phyloP scores from a whole-genome alignment of 495 filamentous ascomycete species.

The Tuber indicum region DNA sequence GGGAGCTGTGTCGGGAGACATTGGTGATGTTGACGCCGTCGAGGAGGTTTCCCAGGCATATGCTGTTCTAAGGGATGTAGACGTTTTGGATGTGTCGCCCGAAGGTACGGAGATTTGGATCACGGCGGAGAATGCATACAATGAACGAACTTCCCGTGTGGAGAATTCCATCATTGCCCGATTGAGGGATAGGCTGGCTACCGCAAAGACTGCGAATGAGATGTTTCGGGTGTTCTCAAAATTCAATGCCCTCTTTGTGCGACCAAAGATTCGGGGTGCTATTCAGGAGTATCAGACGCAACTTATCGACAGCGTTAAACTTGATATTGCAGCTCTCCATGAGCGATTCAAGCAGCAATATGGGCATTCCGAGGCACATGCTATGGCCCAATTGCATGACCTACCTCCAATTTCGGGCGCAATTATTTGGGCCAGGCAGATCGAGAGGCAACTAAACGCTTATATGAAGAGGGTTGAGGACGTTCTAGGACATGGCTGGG shows the following conservation, averaged over 20 bases:
- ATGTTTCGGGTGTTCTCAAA: constrained; percentile 99
- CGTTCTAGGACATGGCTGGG: constrained; percentile 89
- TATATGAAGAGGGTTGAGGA: constrained; percentile 98
- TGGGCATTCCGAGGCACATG: constrained; percentile 92
- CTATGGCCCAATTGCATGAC: constrained; percentile 93
- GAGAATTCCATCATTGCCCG: constrained; percentile 98
- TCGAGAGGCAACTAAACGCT: constrained; percentile 83
- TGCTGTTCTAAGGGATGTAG: constrained; percentile 83
- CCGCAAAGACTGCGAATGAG: constrained; percentile 91
- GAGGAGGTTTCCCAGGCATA: constrained; percentile 93
- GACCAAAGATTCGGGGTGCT: constrained; percentile 93
- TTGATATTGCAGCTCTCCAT: constrained; percentile 84
- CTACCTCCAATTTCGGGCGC: constrained; percentile 90
- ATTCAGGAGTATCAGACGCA: constrained; percentile 97
- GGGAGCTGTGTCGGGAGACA: constrained; percentile 74
- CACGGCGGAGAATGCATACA: constrained; percentile 87
- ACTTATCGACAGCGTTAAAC: constrained; percentile 94
- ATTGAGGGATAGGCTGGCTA: constrained; percentile 84
- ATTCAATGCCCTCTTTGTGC: constrained; percentile 96
- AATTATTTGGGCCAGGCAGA: constrained; percentile 95
- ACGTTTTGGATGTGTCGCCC: constrained; percentile 82
- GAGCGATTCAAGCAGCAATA: constrained; percentile 98
- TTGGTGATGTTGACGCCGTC: constrained; percentile 96
- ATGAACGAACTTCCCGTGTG: constrained; percentile 89
- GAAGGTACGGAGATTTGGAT: constrained; percentile 88